Conservation (phyloP, 2,329 filamentous ascomycete genomes). For the Metarhizium sp. region DNA sequence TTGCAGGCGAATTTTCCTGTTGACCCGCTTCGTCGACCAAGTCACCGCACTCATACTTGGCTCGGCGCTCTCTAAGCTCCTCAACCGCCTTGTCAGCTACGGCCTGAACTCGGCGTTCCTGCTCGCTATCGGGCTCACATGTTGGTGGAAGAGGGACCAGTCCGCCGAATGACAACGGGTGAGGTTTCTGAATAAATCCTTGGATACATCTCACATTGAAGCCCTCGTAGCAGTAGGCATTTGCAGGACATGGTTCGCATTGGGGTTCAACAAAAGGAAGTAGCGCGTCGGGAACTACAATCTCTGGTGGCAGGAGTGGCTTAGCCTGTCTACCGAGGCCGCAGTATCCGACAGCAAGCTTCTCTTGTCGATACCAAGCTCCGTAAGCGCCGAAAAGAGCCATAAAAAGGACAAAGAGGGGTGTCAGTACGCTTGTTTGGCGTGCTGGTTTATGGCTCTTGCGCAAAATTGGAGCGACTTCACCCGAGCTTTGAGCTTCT, state of each 20-base stretch:
- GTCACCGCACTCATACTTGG: constrained; percentile 84
- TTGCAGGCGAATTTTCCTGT: constrained; percentile 45
- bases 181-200: constrained; percentile 77
- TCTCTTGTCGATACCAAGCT: constrained; percentile 86
- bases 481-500: constrained; percentile 51
- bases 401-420: constrained; percentile 61
- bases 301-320: constrained; percentile 36
- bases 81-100: constrained; percentile 85
- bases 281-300: constrained; percentile 61
- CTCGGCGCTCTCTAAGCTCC: constrained; percentile 73
- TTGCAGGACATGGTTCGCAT: constrained; percentile 82
- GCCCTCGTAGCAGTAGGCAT: constrained; percentile 79
- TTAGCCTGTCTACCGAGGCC: constrained; percentile 62
- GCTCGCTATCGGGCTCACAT: constrained; percentile 91
- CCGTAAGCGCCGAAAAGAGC: constrained; percentile 64
- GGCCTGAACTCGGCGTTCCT: constrained; percentile 74
- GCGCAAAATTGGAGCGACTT: constrained; percentile 34
- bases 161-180: constrained; percentile 75
- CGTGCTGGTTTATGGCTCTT: constrained; percentile 27
- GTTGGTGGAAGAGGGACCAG: constrained; percentile 78
- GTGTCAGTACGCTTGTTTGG: constrained; percentile 46
- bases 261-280: constrained; percentile 62
- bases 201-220: constrained; percentile 72
- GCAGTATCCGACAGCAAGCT: constrained; percentile 92
- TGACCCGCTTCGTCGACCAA: constrained; percentile 52